These are phyloP conservation scores for Apiotrichum akiyoshidainum DNA, from an alignment of 1,284 basidiomycete genomes.

Conservation along the genomic window DNA sequence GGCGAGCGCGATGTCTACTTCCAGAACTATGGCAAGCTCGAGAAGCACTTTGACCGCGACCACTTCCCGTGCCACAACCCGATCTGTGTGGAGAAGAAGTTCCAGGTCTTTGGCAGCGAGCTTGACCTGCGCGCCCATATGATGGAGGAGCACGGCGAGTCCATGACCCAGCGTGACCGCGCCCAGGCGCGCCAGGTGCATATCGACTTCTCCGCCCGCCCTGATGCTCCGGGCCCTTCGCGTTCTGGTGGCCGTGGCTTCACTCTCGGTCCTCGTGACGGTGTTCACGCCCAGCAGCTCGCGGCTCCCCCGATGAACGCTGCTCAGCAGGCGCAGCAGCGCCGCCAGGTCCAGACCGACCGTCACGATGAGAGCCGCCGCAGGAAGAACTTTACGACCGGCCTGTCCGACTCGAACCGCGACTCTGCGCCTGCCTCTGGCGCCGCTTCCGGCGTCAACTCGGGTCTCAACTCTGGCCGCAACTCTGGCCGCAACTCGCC, in stretches of 20 bases:
- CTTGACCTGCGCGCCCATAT: conserved; percentile 91
- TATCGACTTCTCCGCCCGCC: conserved; percentile 60
- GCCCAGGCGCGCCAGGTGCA: conserved; percentile 74
- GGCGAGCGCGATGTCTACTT: conserved; percentile 82
- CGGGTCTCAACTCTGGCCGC: conserved; percentile 7
- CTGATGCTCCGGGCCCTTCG: conserved; percentile 38
- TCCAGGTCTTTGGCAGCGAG: conserved; percentile 84
- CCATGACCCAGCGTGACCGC: conserved; percentile 73
- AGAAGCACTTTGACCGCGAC: conserved; percentile 53
- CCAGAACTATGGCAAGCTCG: conserved; percentile 69
- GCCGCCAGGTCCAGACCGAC: conserved; percentile 38
- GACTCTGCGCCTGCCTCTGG: neutral
- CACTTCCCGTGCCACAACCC: conserved; percentile 77
- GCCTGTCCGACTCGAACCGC: conserved; percentile 51
- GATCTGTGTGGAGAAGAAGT: conserved; percentile 79
- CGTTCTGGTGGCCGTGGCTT: conserved; percentile 33
- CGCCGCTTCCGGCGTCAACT: neutral
- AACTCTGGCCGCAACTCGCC: conserved; percentile 13
- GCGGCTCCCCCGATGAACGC: conserved; percentile 37
- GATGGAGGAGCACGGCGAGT: conserved; percentile 68
- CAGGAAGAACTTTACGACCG: conserved; percentile 60
- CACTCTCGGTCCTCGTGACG: conserved; percentile 21
- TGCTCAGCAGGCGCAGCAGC: conserved; percentile 42
- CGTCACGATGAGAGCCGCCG: conserved; percentile 41
- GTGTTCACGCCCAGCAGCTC: conserved; percentile 37